Percentiles rank a stretch among this genome's conserved stretches.
Conservation (phyloP, 1,284 basidiomycete species). For the Grifola frondosa region DNA sequence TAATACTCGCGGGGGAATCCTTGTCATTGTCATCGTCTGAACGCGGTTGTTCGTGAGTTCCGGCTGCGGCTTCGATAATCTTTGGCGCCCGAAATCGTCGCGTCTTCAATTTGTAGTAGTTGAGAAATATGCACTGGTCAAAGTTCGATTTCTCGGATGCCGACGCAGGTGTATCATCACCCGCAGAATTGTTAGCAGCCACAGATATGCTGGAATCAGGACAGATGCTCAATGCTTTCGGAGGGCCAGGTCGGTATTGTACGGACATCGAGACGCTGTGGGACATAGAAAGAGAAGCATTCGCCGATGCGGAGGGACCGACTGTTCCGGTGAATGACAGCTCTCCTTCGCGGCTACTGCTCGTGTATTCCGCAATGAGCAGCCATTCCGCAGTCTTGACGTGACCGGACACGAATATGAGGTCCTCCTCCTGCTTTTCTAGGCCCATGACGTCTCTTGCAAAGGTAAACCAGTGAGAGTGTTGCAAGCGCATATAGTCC, state of each 20-base stretch:
- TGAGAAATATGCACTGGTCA: constrained; percentile 12
- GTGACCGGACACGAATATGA: constrained; percentile 11
- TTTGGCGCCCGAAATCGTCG: not conserved
- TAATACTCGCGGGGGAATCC: not conserved
- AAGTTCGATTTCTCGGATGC: too few relatives aligned
- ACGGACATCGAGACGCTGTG: constrained; percentile 2
- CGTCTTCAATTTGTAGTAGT: constrained; percentile 15
- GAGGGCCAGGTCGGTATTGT: constrained; percentile 5
- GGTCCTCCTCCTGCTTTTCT: not conserved
- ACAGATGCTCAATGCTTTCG: too few relatives aligned
- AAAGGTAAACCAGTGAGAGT: constrained; percentile 8
- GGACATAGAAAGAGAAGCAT: constrained; percentile 7
- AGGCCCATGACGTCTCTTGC: not conserved
- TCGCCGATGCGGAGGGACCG: constrained; percentile 5
- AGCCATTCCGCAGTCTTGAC: constrained; percentile 7
- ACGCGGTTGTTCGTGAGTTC: constrained; percentile 5
- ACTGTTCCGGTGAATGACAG: constrained; percentile 15
- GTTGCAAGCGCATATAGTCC: constrained; percentile 2
- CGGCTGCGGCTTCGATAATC: constrained; percentile 3
- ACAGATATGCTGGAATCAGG: too few relatives aligned
- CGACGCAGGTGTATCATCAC: too few relatives aligned
- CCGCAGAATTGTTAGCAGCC: too few relatives aligned
- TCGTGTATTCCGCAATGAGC: constrained; percentile 5
- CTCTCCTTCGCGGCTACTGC: constrained; percentile 6
- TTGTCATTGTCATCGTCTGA: not conserved